Evolutionary conservation across 768 basidiomycete genomes (phyloP), one percentile per base, ranked within the genome.

Genomic region (Boletus sp.): DNA sequence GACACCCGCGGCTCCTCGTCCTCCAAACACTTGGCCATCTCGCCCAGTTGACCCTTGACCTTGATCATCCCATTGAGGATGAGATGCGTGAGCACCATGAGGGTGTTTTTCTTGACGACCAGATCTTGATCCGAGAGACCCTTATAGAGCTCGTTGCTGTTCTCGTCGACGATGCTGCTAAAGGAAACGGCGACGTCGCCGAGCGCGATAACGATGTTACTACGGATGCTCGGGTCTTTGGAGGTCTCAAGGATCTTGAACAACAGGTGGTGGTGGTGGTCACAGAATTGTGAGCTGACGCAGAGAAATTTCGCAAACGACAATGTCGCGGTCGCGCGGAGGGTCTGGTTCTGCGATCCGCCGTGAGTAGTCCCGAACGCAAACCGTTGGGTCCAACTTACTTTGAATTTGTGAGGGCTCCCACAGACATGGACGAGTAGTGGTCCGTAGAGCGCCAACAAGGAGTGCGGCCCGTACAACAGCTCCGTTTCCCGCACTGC

Each of bases 1-100:
- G 90, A 83, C 55, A 99, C 88, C 14, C 96, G 74, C 43, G 78
- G 78, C 53, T 98, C 96, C 23, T 82, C 78, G 70, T 98, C 96
- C 73, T 98, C 94, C 7, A 98, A 74, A 68, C 97, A 98, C 72
- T 99, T 98, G n/a, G 96, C 97, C 96, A 99, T 98, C 78, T 99
- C 97, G 17, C 97, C 97, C 7, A 99, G 78, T 68, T 99, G 96
- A 2, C 97, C 97, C 73, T 99, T 98, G 62, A 98, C 95, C 72
- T 98, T 99, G 80, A 99, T 90, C 97, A 98, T 98, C 3, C 96
- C 96, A 64, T 98, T 98, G 57, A 99, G 74, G 66, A 98, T 98
- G 56, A 99, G 74, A 70, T 98, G 93, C 11, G 94, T 96, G 52
- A 98, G 78, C 30, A 98, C 97, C 96, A 98, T 98, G 42, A 99